These are phyloP conservation scores for Zygoascus flipseniorum DNA, from an alignment of 805 yeast genomes.

Conservation along the genomic window DNA sequence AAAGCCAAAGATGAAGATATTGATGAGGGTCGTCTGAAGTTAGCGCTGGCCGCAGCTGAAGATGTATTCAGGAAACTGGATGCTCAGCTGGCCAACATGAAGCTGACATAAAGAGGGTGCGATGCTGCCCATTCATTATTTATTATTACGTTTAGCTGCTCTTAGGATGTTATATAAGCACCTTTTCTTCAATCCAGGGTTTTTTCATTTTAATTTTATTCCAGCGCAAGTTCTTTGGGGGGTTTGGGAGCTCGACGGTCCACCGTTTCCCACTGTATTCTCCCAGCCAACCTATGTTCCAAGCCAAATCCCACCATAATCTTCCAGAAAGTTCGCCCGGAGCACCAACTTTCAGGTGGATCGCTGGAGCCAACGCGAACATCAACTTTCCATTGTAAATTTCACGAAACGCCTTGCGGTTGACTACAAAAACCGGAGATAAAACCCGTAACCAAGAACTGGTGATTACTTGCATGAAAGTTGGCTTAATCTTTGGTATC, in stretches of 20 bases:
- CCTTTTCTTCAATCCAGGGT: too few species aligned
- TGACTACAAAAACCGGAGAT: too few species aligned
- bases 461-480: too few species aligned
- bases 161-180: neutral
- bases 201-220: too few species aligned
- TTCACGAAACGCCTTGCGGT: neutral
- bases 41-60: slow-evolving; percentile 24
- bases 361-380: neutral
- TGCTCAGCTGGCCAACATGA: slow-evolving; percentile 9
- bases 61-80: slow-evolving; percentile 23
- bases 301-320: neutral
- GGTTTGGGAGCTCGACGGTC: too few species aligned
- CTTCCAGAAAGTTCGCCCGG: neutral
- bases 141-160: neutral
- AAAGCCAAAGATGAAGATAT: slow-evolving; percentile 1
- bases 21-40: slow-evolving; percentile 8
- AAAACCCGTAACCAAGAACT: too few species aligned
- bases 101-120: neutral
- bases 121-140: neutral
- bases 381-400: neutral
- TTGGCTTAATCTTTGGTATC: too few species aligned
- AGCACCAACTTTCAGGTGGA: neutral
- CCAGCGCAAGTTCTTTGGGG: too few species aligned
- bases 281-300: too few species aligned
- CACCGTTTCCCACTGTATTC: too few species aligned